These are phyloP conservation scores for Akanthomyces muscarius DNA, from an alignment of 2,329 filamentous ascomycete genomes.

Conservation along the genomic window DNA sequence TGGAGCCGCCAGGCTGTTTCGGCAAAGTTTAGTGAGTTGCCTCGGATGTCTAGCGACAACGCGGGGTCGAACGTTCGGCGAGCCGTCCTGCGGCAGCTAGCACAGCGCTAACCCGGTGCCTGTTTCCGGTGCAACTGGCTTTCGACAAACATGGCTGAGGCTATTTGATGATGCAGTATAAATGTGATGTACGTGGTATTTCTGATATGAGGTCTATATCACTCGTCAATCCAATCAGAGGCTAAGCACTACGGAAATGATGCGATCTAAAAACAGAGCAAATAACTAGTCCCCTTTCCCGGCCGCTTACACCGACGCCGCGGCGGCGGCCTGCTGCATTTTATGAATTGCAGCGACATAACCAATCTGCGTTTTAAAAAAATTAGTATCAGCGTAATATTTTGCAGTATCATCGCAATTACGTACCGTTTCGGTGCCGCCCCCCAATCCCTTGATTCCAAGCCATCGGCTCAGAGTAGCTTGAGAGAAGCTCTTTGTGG, in stretches of 20 bases:
- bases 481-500: conserved; percentile 24
- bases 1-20: background rate
- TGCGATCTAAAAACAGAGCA: background rate
- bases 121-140: background rate
- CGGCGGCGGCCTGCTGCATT: background rate
- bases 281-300: too few relatives aligned
- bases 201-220: background rate
- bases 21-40: conserved; percentile 5
- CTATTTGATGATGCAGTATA: background rate
- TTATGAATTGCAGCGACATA: conserved; percentile 8
- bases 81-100: background rate
- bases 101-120: background rate
- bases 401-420: background rate
- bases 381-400: background rate
- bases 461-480: conserved; percentile 25
- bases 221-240: background rate
- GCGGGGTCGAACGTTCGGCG: background rate
- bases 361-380: background rate
- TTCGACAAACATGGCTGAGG: too few relatives aligned
- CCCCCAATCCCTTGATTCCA: conserved; percentile 15
- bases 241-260: background rate
- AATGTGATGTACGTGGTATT: background rate
- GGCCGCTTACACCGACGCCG: background rate
- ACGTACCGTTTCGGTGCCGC: conserved; percentile 14
- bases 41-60: conserved; percentile 1